phyloP scores from a whole-genome alignment of 768 basidiomycete genomes.

The Boletus huronensis region DNA sequence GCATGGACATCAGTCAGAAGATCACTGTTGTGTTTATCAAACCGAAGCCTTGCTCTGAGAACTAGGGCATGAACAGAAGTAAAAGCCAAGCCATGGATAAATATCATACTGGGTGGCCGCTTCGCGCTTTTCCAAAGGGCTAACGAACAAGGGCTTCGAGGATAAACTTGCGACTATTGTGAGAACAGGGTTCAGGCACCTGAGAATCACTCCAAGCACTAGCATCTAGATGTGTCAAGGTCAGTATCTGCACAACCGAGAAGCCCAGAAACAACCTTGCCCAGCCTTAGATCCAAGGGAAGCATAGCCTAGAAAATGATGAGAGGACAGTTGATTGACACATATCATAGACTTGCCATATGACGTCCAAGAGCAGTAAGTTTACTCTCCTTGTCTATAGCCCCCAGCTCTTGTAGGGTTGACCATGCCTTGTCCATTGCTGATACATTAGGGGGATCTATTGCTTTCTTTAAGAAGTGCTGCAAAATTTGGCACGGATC shows the following conservation, averaged over 20 bases:
- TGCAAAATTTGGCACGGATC: conserved; percentile 22
- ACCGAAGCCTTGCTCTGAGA: conserved; percentile 66
- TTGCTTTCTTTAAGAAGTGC: conserved; percentile 67
- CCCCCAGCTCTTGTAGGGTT: conserved; percentile 73
- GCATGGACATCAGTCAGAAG: conserved; percentile 79
- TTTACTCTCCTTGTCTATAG: conserved; percentile 57
- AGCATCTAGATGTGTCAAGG: conserved; percentile 61
- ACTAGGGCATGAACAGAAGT: background rate
- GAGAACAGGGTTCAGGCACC: conserved; percentile 75
- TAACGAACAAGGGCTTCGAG: conserved; percentile 82
- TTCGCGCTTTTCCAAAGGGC: conserved; percentile 78
- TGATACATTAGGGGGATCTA: conserved; percentile 75
- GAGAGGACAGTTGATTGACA: background rate
- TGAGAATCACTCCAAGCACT: conserved; percentile 77
- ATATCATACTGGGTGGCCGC: conserved; percentile 63
- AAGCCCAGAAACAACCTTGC: conserved; percentile 51
- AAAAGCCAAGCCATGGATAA: background rate
- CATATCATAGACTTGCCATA: conserved; percentile 44
- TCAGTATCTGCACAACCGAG: background rate
- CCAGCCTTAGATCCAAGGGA: conserved; percentile 85
- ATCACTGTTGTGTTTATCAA: conserved; percentile 73
- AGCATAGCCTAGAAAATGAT: conserved; percentile 58
- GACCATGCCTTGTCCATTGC: conserved; percentile 78
- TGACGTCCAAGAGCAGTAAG: conserved; percentile 83
- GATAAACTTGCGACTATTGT: conserved; percentile 82